A percentile compares a stretch with the other conserved stretches of the same genome.
Conservation (phyloP, 768 basidiomycete species). For the Hericium alpestre region DNA sequence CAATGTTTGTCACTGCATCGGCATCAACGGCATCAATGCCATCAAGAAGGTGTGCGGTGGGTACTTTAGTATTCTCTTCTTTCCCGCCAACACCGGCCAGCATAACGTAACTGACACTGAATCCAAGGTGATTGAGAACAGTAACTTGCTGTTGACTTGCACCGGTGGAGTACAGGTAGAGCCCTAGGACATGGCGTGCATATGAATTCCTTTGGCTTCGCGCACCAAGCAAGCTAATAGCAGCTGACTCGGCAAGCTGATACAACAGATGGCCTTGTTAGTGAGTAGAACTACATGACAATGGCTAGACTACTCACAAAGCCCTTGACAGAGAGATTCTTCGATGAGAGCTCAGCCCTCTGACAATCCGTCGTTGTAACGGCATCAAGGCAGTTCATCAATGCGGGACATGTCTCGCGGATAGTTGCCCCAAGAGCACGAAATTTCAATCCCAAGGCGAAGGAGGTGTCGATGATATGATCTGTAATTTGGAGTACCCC, state of each 20-base stretch:
- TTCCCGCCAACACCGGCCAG: neutral
- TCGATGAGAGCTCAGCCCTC: neutral
- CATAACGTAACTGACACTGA: slow-evolving; percentile 12
- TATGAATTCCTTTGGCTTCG: slow-evolving; percentile 10
- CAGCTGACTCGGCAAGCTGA: neutral
- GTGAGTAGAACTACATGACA: neutral
- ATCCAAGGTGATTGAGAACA: slow-evolving; percentile 11
- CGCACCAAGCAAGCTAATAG: slow-evolving; percentile 2
- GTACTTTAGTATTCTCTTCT: too few species aligned
- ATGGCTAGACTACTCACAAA: neutral
- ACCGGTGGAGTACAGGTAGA: slow-evolving; percentile 11
- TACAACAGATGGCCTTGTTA: neutral
- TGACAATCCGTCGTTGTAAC: slow-evolving; percentile 6
- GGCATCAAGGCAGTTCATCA: neutral
- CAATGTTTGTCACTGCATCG: too few species aligned
- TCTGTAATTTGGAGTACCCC: slow-evolving; percentile 1
- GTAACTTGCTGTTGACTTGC: slow-evolving; percentile 5
- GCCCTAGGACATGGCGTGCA: slow-evolving; percentile 4
- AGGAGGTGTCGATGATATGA: neutral
- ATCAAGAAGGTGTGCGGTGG: too few species aligned
- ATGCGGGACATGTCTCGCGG: slow-evolving; percentile 1
- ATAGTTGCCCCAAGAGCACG: neutral
- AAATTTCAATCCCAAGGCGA: slow-evolving; percentile 3
- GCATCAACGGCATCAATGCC: too few species aligned
- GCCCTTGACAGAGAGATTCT: neutral